Evolutionary conservation across 2,329 filamentous ascomycete genomes (phyloP), one percentile per base, ranked within the genome.

Genomic region (Simplicillium aogashimaense): DNA sequence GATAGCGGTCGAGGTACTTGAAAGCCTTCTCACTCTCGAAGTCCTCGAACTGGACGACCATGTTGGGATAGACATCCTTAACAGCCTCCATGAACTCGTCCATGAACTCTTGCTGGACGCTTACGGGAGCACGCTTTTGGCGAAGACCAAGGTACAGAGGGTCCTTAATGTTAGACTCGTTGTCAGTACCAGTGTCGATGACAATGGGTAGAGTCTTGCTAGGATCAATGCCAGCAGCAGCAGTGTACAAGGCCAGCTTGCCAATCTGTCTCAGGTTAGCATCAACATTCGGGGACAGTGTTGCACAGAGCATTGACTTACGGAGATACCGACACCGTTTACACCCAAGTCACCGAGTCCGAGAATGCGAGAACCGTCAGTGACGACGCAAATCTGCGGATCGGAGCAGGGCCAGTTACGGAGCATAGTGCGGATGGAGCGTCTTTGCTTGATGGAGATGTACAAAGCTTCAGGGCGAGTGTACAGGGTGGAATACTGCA

Each of bases 251-350:
- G 47, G 89, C 81, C 46, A 97, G 76, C 70, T 98, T 98, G 57
- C 92, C 92, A 51, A 98, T 78, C 76, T 80, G 50, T 32, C 40
- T 41, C 36, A 43, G 46, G 47, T 60, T 44, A 55, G 56, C 11
- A n/a, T 29, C 15, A 11, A 18, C 5, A 9, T 5, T 25, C 9
- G 20, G 6, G 20, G 5, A 25, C 20, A 25, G 20, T 9, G 20
- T 25, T 25, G 20, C 15, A 11, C 11, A 7, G 9, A n/a, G 9
- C 2, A 7, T 9, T n/a, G 12, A 73, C 76, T 66, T 65, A 81
- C 90, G 46, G 92, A 88, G 63, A 98, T 98, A 50, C 92, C 92
- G 70, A 97, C 94, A 56, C 92, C 92, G 63, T 95, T 95, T 50
- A 98, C 82, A 51, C 92, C 92, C 42, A 97, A 76, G 64, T 98